These are phyloP conservation scores for Tremellales sp. DNA, from an alignment of 1,284 basidiomycete species.

Conservation along the genomic window DNA sequence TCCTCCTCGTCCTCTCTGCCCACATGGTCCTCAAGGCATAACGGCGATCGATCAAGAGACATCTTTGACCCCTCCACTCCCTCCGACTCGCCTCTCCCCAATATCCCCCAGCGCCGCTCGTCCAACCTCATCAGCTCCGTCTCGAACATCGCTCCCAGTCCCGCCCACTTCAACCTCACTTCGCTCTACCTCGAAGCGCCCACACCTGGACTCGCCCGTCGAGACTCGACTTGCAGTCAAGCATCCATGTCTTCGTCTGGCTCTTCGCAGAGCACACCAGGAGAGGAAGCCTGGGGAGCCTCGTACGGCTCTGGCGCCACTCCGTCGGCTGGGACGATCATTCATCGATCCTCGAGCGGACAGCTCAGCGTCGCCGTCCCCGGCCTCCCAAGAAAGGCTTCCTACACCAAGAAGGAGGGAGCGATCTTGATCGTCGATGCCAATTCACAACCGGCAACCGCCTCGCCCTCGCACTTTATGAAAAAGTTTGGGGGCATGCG, in stretches of 20 bases:
- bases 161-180: constrained; percentile 11
- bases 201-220: constrained; percentile 29
- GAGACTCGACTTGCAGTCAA: constrained; percentile 26
- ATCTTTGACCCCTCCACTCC: background rate
- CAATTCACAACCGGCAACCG: constrained; percentile 4
- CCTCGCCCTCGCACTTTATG: constrained; percentile 18
- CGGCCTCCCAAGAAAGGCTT: constrained; percentile 29
- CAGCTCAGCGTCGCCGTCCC: constrained; percentile 12
- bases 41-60: constrained; percentile 2
- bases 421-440: constrained; percentile 14
- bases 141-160: constrained; percentile 6
- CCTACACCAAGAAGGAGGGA: constrained; percentile 27
- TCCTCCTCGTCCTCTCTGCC: constrained; percentile 1
- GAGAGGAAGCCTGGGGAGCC: constrained; percentile 18
- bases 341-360: constrained; percentile 9
- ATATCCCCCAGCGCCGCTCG: constrained; percentile 8
- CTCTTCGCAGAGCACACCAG: constrained; percentile 11
- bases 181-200: constrained; percentile 33
- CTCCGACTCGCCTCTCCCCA: constrained; percentile 2
- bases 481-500: constrained; percentile 14
- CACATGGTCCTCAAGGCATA: constrained; percentile 10
- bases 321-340: constrained; percentile 8
- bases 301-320: background rate
- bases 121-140: constrained; percentile 6
- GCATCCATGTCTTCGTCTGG: constrained; percentile 15